Conservation (phyloP, 805 yeast genomes). For the Lipomyces sp. region DNA sequence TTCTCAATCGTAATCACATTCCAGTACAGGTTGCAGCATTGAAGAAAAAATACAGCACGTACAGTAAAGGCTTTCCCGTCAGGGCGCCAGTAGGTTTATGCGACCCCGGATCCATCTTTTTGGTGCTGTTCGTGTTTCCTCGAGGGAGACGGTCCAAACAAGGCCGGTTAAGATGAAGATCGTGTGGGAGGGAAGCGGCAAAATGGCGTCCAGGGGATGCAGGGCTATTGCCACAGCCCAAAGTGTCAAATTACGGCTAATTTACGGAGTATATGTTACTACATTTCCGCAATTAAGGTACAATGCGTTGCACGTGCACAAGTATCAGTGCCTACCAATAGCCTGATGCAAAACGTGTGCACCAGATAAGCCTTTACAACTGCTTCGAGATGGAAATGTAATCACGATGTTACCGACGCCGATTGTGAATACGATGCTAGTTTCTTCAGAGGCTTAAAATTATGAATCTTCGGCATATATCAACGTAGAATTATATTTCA, state of each 20-base stretch:
- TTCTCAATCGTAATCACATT: background rate
- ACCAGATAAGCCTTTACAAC: background rate
- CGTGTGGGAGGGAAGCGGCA: background rate
- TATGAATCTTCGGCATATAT: too few species aligned
- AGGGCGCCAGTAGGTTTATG: conserved; percentile 20
- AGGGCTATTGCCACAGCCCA: background rate
- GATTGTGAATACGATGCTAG: background rate
- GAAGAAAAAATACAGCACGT: conserved; percentile 46
- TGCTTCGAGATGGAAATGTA: background rate
- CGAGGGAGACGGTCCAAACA: background rate
- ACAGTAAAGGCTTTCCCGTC: conserved; percentile 36
- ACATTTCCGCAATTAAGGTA: background rate
- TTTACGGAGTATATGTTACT: background rate
- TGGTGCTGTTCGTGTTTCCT: background rate
- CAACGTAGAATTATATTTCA: too few species aligned
- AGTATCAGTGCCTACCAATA: background rate
- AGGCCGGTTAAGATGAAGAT: background rate
- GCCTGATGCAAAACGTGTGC: background rate
- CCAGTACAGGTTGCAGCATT: background rate
- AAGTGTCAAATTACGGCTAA: background rate
- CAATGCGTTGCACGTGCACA: background rate
- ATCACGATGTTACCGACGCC: background rate
- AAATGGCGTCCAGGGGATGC: background rate
- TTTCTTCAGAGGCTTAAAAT: background rate
- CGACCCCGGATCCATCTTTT: background rate